phyloP scores from a whole-genome alignment of 2,329 filamentous ascomycete genomes.

The Clonostachys rosea region DNA sequence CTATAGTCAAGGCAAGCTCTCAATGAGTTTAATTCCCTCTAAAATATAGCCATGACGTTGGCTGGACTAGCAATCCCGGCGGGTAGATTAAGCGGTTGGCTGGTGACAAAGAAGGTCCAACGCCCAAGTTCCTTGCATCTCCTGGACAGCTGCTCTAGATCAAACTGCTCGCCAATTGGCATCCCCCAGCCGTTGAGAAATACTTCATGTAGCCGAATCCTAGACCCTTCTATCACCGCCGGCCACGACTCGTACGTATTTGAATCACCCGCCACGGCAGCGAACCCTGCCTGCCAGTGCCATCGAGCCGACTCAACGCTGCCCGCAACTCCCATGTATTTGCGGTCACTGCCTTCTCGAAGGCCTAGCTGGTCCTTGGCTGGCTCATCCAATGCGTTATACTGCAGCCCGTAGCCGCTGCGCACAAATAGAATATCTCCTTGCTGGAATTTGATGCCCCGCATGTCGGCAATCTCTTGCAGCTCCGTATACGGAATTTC shows the following conservation, averaged over 20 bases:
- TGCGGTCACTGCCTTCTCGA: too few species aligned
- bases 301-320: not conserved
- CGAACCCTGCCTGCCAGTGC: conserved; percentile 1
- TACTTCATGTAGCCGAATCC: too few species aligned
- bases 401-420: conserved; percentile 34
- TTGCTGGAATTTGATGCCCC: conserved; percentile 28
- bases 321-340: too few species aligned
- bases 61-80: too few species aligned
- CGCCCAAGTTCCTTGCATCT: conserved; percentile 5
- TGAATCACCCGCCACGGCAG: conserved; percentile 6
- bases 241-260: too few species aligned
- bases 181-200: conserved; percentile 15
- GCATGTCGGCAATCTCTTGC: conserved; percentile 30
- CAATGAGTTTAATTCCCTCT: too few species aligned
- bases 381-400: too few species aligned
- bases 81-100: conserved; percentile 7
- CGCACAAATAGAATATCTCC: conserved; percentile 49
- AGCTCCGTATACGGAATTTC: conserved; percentile 34
- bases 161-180: conserved; percentile 18
- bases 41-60: too few species aligned
- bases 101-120: conserved; percentile 11
- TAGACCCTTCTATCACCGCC: too few species aligned
- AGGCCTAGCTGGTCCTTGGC: too few species aligned
- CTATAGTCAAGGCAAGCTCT: too few species aligned
- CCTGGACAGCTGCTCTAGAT: conserved; percentile 14